These are phyloP conservation scores for Saturnispora halmiae DNA, from an alignment of 805 yeast genomes.

Conservation along the genomic window DNA sequence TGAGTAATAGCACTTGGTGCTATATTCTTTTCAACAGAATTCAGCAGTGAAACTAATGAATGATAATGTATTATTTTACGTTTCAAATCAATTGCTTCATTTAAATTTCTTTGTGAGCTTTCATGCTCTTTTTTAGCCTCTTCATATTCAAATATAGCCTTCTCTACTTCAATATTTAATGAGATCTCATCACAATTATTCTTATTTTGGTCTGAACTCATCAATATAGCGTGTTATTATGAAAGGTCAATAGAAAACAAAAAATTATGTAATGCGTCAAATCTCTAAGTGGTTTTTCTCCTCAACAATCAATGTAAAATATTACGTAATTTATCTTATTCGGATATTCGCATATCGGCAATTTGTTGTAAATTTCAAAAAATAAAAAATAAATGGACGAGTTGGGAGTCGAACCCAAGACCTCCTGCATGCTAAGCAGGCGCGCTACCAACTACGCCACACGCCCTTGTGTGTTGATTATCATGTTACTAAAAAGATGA, in stretches of 20 bases:
- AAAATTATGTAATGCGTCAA: too few species aligned
- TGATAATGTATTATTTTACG: slow-evolving; percentile 2
- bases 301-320: neutral
- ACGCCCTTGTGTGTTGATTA: slow-evolving; percentile 40
- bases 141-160: slow-evolving; percentile 5
- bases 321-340: neutral
- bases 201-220: neutral
- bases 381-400: slow-evolving; percentile 40
- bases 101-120: neutral
- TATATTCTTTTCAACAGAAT: neutral
- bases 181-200: neutral
- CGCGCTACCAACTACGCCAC: slow-evolving; percentile 83
- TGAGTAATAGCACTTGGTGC: neutral
- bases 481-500: too few species aligned
- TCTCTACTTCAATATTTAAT: slow-evolving; percentile 1
- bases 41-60: neutral
- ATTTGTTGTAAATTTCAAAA: neutral
- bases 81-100: neutral
- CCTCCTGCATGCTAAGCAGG: slow-evolving; percentile 76
- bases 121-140: slow-evolving; percentile 2
- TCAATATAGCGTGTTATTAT: neutral
- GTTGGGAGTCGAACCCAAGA: slow-evolving; percentile 77
- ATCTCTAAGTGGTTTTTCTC: too few species aligned
- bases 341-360: neutral
- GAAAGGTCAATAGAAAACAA: neutral